Evolutionary conservation across 2,329 filamentous ascomycete species (phyloP), one percentile per base, ranked within the genome.

Genomic region (Trichoderma sp.): DNA sequence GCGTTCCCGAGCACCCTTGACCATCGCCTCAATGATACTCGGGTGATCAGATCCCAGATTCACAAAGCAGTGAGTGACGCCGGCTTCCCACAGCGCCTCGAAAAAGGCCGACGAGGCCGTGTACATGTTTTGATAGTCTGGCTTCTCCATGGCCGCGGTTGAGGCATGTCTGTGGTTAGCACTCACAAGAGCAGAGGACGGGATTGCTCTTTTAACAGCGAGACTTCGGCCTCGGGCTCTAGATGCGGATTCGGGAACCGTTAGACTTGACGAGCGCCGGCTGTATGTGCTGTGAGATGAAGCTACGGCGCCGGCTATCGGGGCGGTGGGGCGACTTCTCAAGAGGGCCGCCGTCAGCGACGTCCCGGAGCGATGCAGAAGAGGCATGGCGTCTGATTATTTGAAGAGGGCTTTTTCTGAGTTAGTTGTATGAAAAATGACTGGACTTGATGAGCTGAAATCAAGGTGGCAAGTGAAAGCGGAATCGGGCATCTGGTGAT

Each of bases 21-120:
- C 89, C 79, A 94, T 93, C 13, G 92, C 92, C 79, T 94, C 92
- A 43, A 94, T 88, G 76, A 94, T 92, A 56, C 88, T 89, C 2
- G 92, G 92, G 75, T 94, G 89, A 73, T 91, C 89, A 31, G 87
- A 89, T n/a, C 89, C 89, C 35, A 91, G 82, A 75, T 91, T 91
- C 70, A 91, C 89, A 67, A 85, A 85, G 79, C 86, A 85, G 76
- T 89, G 84, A 43, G 84, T 85, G 53, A 89, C 82, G 21, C 87
- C 87, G 53, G 86, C 87, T 77, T 93, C 90, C 89, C 89, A 93
- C 60, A 94, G 81, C 37, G 91, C 90, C 82, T 95, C 92, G 72
- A 95, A 94, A 79, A 95, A 94, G 78, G 92, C 92, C 75, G 90
- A 92, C 0, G 91, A 93, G 14, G 92, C 88, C 10, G 92, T 94